These are phyloP conservation scores for Botrytis tulipae DNA, from an alignment of 2,329 filamentous ascomycete genomes.

Conservation along the genomic window DNA sequence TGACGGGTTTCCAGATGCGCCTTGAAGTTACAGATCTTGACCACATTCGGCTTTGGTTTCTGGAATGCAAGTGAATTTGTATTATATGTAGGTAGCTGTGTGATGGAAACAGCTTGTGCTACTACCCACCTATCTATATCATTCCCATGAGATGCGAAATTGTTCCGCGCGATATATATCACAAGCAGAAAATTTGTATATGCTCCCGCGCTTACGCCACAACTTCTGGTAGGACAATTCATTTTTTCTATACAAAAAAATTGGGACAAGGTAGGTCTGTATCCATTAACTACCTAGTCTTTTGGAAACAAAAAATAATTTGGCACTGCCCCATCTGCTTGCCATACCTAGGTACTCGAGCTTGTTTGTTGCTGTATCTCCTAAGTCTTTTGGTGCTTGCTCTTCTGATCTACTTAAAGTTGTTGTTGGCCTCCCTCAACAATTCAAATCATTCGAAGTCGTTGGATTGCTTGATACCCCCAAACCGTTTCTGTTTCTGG, in stretches of 20 bases:
- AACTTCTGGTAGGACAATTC: not conserved
- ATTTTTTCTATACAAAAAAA: not conserved
- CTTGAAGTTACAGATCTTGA: not conserved
- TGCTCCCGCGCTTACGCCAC: not conserved
- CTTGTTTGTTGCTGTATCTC: not conserved
- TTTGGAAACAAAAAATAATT: not conserved
- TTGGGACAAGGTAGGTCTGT: not conserved
- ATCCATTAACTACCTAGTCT: not conserved
- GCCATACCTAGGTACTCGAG: not conserved
- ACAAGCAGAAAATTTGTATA: not conserved
- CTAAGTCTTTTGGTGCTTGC: not conserved
- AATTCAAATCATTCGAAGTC: not conserved
- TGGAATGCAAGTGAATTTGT: conserved; percentile 8
- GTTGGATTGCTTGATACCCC: not conserved
- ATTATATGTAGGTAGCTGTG: not conserved
- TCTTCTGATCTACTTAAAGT: not conserved
- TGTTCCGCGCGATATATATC: not conserved
- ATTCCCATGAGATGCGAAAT: not conserved
- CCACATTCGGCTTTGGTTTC: not conserved
- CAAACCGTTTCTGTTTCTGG: not conserved
- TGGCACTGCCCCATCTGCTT: conserved; percentile 4
- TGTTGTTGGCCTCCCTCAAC: not conserved
- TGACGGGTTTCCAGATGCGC: not conserved
- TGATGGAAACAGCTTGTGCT: not conserved
- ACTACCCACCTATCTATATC: not conserved